These are phyloP conservation scores for Globisporangium paroecandrum DNA, from an alignment of 352 stramenopile species.

Conservation along the genomic window DNA sequence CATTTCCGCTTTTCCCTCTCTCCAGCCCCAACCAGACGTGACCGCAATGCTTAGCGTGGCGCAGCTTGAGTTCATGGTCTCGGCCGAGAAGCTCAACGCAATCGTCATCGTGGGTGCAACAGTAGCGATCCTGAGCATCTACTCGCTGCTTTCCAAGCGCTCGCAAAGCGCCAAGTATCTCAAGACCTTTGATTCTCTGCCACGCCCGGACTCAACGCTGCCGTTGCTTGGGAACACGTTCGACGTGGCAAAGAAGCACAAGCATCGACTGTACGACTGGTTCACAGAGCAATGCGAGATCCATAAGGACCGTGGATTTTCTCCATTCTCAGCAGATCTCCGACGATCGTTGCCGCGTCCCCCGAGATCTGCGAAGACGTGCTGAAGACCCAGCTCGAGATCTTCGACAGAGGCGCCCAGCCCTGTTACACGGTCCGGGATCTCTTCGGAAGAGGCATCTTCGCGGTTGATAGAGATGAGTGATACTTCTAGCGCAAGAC, in stretches of 20 bases:
- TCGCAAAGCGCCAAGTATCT: too few species aligned
- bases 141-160: too few species aligned
- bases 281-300: background rate
- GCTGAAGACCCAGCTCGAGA: conserved; percentile 48
- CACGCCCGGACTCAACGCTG: background rate
- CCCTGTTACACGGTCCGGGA: conserved; percentile 28
- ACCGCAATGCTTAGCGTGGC: too few species aligned
- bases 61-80: too few species aligned
- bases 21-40: too few species aligned
- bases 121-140: too few species aligned
- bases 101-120: too few species aligned
- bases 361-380: conserved; percentile 39
- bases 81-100: too few species aligned
- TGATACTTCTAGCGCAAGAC: conserved; percentile 74
- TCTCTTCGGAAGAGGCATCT: conserved; percentile 60
- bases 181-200: too few species aligned
- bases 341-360: conserved; percentile 1
- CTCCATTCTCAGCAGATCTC: background rate
- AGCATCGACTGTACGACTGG: conserved; percentile 3
- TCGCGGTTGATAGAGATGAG: conserved; percentile 43
- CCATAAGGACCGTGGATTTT: background rate
- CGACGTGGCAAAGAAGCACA: background rate
- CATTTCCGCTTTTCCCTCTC: too few species aligned
- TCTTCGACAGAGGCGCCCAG: conserved; percentile 52
- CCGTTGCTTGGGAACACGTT: conserved; percentile 6